These are phyloP conservation scores for Panellus pusillus DNA, from an alignment of 768 basidiomycete genomes.

Conservation along the genomic window DNA sequence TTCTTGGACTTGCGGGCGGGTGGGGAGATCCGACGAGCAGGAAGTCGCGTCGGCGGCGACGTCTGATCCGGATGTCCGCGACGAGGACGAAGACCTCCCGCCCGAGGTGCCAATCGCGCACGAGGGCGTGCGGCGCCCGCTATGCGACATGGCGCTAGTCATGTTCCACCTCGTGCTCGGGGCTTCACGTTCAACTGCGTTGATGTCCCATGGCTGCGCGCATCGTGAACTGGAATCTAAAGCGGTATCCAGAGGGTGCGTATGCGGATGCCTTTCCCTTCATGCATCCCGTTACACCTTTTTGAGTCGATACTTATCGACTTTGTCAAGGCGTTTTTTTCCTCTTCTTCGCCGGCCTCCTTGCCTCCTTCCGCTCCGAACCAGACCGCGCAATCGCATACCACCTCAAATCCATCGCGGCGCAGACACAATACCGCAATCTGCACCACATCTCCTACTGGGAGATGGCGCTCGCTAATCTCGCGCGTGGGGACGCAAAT, in stretches of 20 bases:
- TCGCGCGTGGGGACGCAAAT: conserved; percentile 72
- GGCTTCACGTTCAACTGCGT: conserved; percentile 75
- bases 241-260: conserved; percentile 72
- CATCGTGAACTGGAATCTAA: conserved; percentile 82
- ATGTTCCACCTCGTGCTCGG: conserved; percentile 91
- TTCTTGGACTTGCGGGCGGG: conserved; percentile 65
- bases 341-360: conserved; percentile 88
- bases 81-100: conserved; percentile 21
- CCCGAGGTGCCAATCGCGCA: conserved; percentile 22
- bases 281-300: no score
- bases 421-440: conserved; percentile 68
- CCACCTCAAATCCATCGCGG: conserved; percentile 64
- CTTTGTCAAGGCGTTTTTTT: conserved; percentile 60
- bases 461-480: conserved; percentile 80
- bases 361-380: conserved; percentile 71
- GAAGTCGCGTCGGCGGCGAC: no score
- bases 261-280: no score
- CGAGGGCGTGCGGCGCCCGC: conserved; percentile 79
- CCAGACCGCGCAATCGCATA: conserved; percentile 73
- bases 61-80: no score
- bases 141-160: conserved; percentile 85
- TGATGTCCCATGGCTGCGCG: conserved; percentile 72
- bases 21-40: conserved; percentile 39
- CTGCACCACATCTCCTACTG: conserved; percentile 79
- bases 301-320: no score